These are phyloP conservation scores for Umbelopsis vinacea DNA, from an alignment of 192 early-diverging fungal species.

Conservation along the genomic window DNA sequence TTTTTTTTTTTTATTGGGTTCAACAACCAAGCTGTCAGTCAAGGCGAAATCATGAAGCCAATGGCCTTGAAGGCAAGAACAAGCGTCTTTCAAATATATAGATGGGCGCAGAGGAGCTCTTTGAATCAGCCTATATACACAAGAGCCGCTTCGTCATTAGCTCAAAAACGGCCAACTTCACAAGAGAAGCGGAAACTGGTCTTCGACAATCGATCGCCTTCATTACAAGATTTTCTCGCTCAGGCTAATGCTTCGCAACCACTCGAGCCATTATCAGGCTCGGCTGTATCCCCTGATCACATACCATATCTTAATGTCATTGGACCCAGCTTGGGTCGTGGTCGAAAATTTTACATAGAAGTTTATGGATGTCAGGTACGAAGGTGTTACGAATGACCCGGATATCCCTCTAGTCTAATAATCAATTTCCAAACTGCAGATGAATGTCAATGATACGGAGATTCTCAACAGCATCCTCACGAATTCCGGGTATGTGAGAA, in stretches of 20 bases:
- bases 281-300: conserved; percentile 19
- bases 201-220: conserved; percentile 53
- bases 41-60: not conserved
- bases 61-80: not conserved
- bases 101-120: not conserved
- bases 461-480: conserved; percentile 76
- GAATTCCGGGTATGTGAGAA: conserved; percentile 67
- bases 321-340: conserved; percentile 53
- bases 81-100: not conserved
- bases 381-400: not conserved
- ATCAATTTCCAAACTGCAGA: conserved; percentile 32
- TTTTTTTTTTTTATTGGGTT: not conserved
- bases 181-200: conserved; percentile 46
- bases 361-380: conserved; percentile 76
- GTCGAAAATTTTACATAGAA: conserved; percentile 73
- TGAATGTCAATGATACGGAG: conserved; percentile 84
- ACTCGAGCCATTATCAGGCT: conserved; percentile 3
- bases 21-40: not conserved
- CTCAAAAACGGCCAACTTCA: not conserved
- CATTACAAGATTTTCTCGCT: conserved; percentile 49
- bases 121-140: not conserved
- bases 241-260: conserved; percentile 18
- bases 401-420: not conserved
- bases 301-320: conserved; percentile 50
- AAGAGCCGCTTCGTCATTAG: not conserved